A percentile compares a stretch with the other conserved stretches of the same genome.
Conservation (phyloP, 2,329 filamentous ascomycete genomes). For the Cryphonectria carpinicola region DNA sequence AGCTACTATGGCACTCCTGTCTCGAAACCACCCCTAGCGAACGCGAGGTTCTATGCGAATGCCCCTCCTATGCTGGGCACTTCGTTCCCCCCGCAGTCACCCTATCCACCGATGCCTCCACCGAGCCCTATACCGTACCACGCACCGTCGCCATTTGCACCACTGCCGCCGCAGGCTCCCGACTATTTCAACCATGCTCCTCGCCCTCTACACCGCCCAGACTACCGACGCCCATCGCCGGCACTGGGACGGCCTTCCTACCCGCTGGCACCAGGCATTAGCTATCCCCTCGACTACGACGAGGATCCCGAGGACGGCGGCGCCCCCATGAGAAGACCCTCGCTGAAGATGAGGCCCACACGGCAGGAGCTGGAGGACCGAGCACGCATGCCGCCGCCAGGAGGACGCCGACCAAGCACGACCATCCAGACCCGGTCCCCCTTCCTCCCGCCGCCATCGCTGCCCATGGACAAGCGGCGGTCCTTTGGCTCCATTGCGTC, state of each 20-base stretch:
- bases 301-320: conserved; percentile 47
- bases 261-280: neutral
- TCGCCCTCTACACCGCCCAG: conserved; percentile 11
- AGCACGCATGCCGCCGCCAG: conserved; percentile 54
- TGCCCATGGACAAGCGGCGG: conserved; percentile 27
- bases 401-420: conserved; percentile 39
- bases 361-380: conserved; percentile 49
- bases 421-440: conserved; percentile 38
- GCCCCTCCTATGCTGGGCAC: conserved; percentile 31
- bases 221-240: conserved; percentile 20
- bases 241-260: conserved; percentile 14
- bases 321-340: conserved; percentile 46
- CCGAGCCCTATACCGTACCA: conserved; percentile 1
- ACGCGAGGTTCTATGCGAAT: conserved; percentile 41
- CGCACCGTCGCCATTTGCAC: conserved; percentile 36
- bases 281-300: conserved; percentile 35
- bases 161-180: conserved; percentile 27
- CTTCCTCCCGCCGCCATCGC: conserved; percentile 36
- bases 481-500: conserved; percentile 34
- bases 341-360: conserved; percentile 41
- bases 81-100: conserved; percentile 30
- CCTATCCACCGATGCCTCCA: neutral
- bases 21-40: conserved; percentile 43
- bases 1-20: conserved; percentile 42
- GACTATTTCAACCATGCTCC: conserved; percentile 25